Evolutionary conservation across 2,329 filamentous ascomycete species (phyloP), one percentile per base, ranked within the genome.

Genomic region (Chrysosphaeria jannelii): DNA sequence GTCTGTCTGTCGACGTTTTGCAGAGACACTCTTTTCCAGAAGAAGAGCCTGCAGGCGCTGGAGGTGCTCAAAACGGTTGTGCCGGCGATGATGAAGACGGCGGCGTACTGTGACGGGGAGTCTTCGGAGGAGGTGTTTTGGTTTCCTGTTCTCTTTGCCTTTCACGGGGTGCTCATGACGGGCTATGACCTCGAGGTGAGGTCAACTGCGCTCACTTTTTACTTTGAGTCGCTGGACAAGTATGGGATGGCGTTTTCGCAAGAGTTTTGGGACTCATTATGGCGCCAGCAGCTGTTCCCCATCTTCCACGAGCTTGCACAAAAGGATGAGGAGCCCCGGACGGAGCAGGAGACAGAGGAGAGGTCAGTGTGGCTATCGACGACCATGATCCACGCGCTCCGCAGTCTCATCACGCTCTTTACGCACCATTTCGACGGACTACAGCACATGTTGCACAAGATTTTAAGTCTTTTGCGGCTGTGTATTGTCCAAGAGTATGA

Each of bases 401-500:
- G 85, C 28, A 91, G 93, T 45, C 90, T 97, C 74, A 93, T 99
- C 35, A 81, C 76, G 1, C 59, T 99, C 13, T 97, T 97, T 43
- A 97, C 88, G 0, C 88, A 99, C 44, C 97, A 93, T 45, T 99
- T 97, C 33, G 75, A 88, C 28, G 67, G 78, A 0, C 50, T 99
- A 7, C 78, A 93, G 45, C 89, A 90, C 40, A 97, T 99, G 85
- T 58, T 99, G 10, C 78, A 91, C 42, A 60, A 85, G n/a, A 93
- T 97, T 42, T 48, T 99, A 18, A 81, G 93, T 42, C 59, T 99
- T 11, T 51, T 99, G 8, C 79, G 76, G 4, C 58, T 97, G 8
- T 99, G 85, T 40, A 97, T 99, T 31, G 93, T 81, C 40, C 85
- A 99, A 43, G 85, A 99, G 40, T 97, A 97, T 36, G 85, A 99